Evolutionary conservation across 768 basidiomycete genomes (phyloP), one percentile per base, ranked within the genome.

Genomic region (Naganishia vishniacii): DNA sequence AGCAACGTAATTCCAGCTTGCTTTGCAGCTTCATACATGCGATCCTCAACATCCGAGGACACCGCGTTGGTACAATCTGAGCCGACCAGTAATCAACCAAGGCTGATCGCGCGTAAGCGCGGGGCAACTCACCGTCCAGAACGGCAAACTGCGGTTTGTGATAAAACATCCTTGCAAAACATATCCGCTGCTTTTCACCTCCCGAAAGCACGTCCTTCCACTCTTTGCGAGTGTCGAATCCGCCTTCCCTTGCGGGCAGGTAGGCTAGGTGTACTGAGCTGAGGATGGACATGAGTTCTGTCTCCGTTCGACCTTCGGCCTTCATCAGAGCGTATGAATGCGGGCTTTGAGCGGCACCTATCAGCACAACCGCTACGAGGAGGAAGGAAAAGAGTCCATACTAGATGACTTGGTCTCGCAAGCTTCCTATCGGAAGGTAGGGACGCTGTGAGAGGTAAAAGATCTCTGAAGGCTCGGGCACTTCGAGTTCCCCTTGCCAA

Each of bases 171-270:
- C 93, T 82, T 7, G 92, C 90, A 42, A 7, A 26, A 72, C 83
- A 41, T 65, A 88, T 87, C 72, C 93, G 78, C 77, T 98, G 94
- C 78, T 95, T 97, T 83, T 97, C 94, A 0, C 94, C 94, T 0
- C 94, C 94, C 70, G 90, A 92, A 71, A 94, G 79, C 47, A 97
- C 90, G 78, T 95, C 91, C 67, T 91, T 83, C 93, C 93, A 98
- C 76, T 97, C 93, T 78, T 95, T 97, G 72, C 87, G 79, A 28
- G 90, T 87, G 65, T 81, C 81, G 85, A 90, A 89, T 0, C 93
- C 92, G 0, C 94, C 93, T 75, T 95, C 94, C 28, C 94, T 79
- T 47, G 83, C 82, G 2, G 90, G 88, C 25, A 97, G 75, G 74
- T 97, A 97, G 18, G 82, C 87, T 67, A 98, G 75, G 77, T 89